Percentiles rank a stretch among this genome's conserved stretches.
Evolutionary conservation across 1,284 basidiomycete species (phyloP).

Genomic region (Pseudozyma flocculosa): DNA sequence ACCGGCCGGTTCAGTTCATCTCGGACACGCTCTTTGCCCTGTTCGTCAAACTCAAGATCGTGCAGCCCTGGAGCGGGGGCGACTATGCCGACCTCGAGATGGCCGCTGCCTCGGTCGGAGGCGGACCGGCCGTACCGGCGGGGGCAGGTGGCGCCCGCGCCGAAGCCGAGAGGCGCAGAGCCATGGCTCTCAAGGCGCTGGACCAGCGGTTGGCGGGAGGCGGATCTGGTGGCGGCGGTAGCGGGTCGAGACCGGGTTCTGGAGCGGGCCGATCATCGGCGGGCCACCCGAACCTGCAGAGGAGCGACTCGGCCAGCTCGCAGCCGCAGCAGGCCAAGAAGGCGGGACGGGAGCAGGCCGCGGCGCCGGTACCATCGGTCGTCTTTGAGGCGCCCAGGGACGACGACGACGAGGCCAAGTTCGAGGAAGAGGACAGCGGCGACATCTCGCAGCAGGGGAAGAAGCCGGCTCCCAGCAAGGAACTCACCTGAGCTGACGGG

Average conservation of each 20-base stretch:
- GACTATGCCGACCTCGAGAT: slow-evolving; percentile 35
- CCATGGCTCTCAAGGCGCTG: slow-evolving; percentile 90
- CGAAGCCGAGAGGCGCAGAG: slow-evolving; percentile 62
- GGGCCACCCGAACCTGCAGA: too few relatives aligned
- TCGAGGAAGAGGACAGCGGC: background rate
- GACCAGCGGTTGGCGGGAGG: slow-evolving; percentile 77
- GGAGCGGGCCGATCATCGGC: too few relatives aligned
- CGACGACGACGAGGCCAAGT: slow-evolving; percentile 17
- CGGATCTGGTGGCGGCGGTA: too few relatives aligned
- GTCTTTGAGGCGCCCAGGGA: slow-evolving; percentile 35
- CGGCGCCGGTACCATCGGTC: slow-evolving; percentile 15
- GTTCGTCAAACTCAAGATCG: slow-evolving; percentile 66
- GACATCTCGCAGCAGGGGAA: too few relatives aligned
- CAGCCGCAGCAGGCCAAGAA: too few relatives aligned
- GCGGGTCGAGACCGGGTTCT: too few relatives aligned
- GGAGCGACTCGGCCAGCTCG: too few relatives aligned
- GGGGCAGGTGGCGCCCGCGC: slow-evolving; percentile 28
- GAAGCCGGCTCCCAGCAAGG: too few relatives aligned
- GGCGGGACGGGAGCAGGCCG: too few relatives aligned
- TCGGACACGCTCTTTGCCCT: slow-evolving; percentile 71
- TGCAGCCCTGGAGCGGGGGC: slow-evolving; percentile 66
- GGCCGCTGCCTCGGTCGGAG: slow-evolving; percentile 72
- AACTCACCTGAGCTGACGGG: too few relatives aligned
- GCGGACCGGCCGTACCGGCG: slow-evolving; percentile 4
- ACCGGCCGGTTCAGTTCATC: slow-evolving; percentile 67